phyloP scores from a whole-genome alignment of 805 yeast species.

The Cyberlindnera meyerae region DNA sequence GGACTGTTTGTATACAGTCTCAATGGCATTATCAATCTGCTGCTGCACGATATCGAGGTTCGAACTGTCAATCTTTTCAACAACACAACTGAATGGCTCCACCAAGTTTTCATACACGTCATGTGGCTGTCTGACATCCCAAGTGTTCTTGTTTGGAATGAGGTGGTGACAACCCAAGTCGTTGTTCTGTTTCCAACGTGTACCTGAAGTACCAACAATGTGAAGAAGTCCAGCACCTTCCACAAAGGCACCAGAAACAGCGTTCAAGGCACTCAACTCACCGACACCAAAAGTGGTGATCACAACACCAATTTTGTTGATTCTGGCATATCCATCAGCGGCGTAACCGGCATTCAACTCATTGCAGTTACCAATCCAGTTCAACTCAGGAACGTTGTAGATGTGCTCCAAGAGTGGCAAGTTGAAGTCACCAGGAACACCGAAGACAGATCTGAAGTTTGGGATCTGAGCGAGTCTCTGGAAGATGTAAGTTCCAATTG shows the following conservation, averaged over 20 bases:
- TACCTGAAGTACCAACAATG: constrained; percentile 76
- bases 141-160: constrained; percentile 41
- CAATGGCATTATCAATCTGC: constrained; percentile 56
- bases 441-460: constrained; percentile 54
- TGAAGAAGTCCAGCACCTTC: constrained; percentile 80
- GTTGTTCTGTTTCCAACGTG: constrained; percentile 28
- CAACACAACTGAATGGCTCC: constrained; percentile 48
- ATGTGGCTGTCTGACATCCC: constrained; percentile 48
- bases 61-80: constrained; percentile 40
- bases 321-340: constrained; percentile 81
- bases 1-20: constrained; percentile 41
- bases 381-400: constrained; percentile 42
- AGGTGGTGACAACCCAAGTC: constrained; percentile 43
- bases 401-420: constrained; percentile 61
- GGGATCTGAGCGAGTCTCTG: constrained; percentile 49
- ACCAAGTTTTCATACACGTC: constrained; percentile 52
- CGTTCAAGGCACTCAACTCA: constrained; percentile 80
- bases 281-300: constrained; percentile 81
- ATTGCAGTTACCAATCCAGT: constrained; percentile 83
- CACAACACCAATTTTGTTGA: constrained; percentile 32
- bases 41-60: constrained; percentile 48
- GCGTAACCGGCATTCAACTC: constrained; percentile 89
- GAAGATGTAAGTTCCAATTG: constrained; percentile 63
- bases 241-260: constrained; percentile 76
- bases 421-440: constrained; percentile 75